A percentile compares a stretch with the other conserved stretches of the same genome.
These are phyloP conservation scores for Brassica balearica DNA, from an alignment of 441 rosid genomes.

Conservation along the genomic window DNA sequence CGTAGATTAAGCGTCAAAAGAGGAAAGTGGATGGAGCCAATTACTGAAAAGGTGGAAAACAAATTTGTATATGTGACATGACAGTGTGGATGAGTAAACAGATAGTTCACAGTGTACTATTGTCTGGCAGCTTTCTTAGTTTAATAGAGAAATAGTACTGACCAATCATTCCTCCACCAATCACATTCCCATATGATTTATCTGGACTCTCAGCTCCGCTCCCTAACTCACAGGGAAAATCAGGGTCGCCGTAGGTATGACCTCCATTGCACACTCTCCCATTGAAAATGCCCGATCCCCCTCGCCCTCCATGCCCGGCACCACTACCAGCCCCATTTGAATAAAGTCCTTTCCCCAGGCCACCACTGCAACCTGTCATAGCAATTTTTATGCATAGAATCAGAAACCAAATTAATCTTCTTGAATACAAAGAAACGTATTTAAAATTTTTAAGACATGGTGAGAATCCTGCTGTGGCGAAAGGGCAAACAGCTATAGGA, in stretches of 20 bases:
- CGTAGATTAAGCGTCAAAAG: slow-evolving; percentile 68
- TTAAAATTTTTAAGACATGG: not conserved
- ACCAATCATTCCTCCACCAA: slow-evolving; percentile 99
- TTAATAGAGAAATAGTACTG: slow-evolving; percentile 35
- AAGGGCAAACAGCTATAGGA: slow-evolving; percentile 24
- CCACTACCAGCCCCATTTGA: slow-evolving; percentile 96
- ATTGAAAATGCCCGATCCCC: slow-evolving; percentile 93
- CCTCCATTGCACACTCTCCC: slow-evolving; percentile 90
- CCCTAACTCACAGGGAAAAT: slow-evolving; percentile 96
- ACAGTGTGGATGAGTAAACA: slow-evolving; percentile 19
- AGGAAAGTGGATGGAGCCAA: slow-evolving; percentile 96
- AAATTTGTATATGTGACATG: slow-evolving; percentile 26
- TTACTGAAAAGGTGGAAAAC: slow-evolving; percentile 59
- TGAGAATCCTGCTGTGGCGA: slow-evolving; percentile 4
- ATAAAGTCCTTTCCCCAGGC: slow-evolving; percentile 89
- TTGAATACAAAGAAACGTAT: slow-evolving; percentile 8
- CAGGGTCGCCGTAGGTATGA: slow-evolving; percentile 80
- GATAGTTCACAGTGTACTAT: slow-evolving; percentile 11
- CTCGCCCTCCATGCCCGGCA: slow-evolving; percentile 98
- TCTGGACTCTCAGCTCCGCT: slow-evolving; percentile 94
- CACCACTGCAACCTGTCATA: slow-evolving; percentile 87
- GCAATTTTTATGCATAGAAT: slow-evolving; percentile 1
- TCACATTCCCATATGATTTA: slow-evolving; percentile 64
- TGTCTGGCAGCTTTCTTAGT: slow-evolving; percentile 2
- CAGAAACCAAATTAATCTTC: slow-evolving; percentile 21